phyloP scores from a whole-genome alignment of 2,329 filamentous ascomycete genomes.

The Penicillium olsonii region DNA sequence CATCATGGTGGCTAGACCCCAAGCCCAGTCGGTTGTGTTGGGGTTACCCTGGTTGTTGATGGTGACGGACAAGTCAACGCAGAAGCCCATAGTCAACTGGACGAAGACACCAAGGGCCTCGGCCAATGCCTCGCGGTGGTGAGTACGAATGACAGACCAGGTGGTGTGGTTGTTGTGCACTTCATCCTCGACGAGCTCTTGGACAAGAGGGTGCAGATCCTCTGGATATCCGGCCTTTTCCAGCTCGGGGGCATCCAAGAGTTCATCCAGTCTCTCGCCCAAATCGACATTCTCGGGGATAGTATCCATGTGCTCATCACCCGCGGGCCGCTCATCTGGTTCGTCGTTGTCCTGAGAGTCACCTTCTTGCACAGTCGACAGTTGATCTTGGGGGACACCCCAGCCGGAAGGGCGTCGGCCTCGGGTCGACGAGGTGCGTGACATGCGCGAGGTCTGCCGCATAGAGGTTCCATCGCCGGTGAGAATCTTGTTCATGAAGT shows the following conservation, averaged over 20 bases:
- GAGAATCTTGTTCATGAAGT: constrained; percentile 38
- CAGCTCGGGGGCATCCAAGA: constrained; percentile 19
- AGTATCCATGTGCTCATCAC: constrained; percentile 22
- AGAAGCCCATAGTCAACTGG: constrained; percentile 51
- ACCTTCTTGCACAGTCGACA: constrained; percentile 28
- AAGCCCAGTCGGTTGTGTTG: constrained; percentile 49
- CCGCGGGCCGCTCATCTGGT: constrained; percentile 5
- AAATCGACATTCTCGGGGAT: constrained; percentile 21
- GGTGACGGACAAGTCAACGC: constrained; percentile 51
- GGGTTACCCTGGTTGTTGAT: constrained; percentile 43
- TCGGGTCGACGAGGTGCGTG: constrained; percentile 26
- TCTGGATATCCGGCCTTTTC: constrained; percentile 41
- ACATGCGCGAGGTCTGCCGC: constrained; percentile 21
- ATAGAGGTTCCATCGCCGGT: constrained; percentile 26
- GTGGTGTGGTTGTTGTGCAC: constrained; percentile 52
- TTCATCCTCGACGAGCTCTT: constrained; percentile 48
- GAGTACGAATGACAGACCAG: constrained; percentile 53
- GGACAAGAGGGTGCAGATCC: constrained; percentile 48
- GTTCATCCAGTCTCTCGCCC: constrained; percentile 12
- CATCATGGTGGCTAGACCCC: constrained; percentile 58
- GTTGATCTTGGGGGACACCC: constrained; percentile 17
- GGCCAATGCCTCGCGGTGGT: constrained; percentile 56
- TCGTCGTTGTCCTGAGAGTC: constrained; percentile 17
- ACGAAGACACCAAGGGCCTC: constrained; percentile 53
- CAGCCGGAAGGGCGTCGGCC: constrained; percentile 23